phyloP scores from a whole-genome alignment of 306 rosid genomes.

The Erythrophleum fordii region DNA sequence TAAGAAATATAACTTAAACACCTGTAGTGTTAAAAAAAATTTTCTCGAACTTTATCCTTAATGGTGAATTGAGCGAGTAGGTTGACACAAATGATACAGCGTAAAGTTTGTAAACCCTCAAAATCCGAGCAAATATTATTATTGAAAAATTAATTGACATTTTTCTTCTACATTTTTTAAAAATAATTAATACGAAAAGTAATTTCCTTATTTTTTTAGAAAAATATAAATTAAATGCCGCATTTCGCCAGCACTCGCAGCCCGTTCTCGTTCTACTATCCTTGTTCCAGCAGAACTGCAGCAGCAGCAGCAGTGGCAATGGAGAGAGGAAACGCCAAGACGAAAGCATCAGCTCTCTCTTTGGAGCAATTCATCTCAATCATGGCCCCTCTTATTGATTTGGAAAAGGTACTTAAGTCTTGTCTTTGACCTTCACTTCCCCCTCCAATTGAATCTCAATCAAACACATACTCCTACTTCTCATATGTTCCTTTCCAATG shows the following conservation, averaged over 20 bases:
- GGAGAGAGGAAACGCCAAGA: slow-evolving; percentile 58
- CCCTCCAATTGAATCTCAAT: slow-evolving; percentile 9
- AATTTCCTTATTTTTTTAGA: background rate
- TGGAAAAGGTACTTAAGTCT: slow-evolving; percentile 71
- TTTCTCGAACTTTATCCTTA: too few relatives aligned
- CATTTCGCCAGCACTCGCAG: background rate
- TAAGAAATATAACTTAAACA: too few relatives aligned
- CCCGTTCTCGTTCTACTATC: background rate
- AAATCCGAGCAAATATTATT: background rate
- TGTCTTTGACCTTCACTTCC: background rate
- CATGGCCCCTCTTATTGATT: slow-evolving; percentile 81
- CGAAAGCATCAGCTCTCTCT: slow-evolving; percentile 62
- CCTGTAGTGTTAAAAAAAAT: too few relatives aligned
- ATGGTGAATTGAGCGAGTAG: too few relatives aligned
- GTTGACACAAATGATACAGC: too few relatives aligned
- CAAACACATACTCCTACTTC: background rate
- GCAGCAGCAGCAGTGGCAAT: slow-evolving; percentile 25
- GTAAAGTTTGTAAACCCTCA: too few relatives aligned
- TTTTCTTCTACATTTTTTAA: background rate
- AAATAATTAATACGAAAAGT: too few relatives aligned
- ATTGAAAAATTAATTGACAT: background rate
- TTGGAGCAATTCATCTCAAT: slow-evolving; percentile 78
- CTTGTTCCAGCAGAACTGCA: background rate
- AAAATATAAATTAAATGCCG: background rate
- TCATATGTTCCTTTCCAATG: background rate